Evolutionary conservation across 176 grass and related monocot genomes (phyloP), one percentile per base, ranked within the genome.

Genomic region (Luzula sylvatica): DNA sequence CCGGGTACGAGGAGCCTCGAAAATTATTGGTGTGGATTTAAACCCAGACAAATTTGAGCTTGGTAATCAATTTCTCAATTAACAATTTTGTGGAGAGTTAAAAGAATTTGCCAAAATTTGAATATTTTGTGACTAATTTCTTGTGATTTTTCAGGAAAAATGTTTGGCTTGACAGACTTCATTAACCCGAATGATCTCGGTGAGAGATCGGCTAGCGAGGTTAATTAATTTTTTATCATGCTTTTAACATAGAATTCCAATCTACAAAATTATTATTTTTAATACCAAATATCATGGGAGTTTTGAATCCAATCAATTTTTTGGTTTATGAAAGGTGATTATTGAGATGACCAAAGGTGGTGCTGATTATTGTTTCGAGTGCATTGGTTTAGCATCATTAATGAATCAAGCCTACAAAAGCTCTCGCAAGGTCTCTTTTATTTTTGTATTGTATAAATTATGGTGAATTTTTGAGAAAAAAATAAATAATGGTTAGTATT

Each of bases 331-430:
- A 58, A 51, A 94, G 80, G 83, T 66, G 27, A 88, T 95, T 15
- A 42, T 70, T 42, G 80, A 87, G 69, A 72, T 83, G 69, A 94
- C 88, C 2, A 77, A 73, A n/a, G 75, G 79, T 2, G 88, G 88
- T 8, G 88, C 83, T 0, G 88, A 94, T 13, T 83, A 80, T 45
- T 81, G 79, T 45, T 83, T 94, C 38, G 88, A 94, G 83, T 94
- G 88, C 68, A 71, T 87, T 2, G 88, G 88, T 20, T 68, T 85
- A 42, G 83, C 83, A 13, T 58, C 73, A 14, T 26, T 95, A 65
- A 85, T 88, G 80, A 58, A 20, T 40, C 76, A 88, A 3, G 89
- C 89, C 6, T 88, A 84, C 23, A 49, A 4, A 53, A 88, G 83
- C 70, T 70, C 63, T 57, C 74, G 73, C 58, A 60, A 57, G 15